These are phyloP conservation scores for Dryas integrifolia DNA, from an alignment of 331 rosid genomes.

Conservation along the genomic window DNA sequence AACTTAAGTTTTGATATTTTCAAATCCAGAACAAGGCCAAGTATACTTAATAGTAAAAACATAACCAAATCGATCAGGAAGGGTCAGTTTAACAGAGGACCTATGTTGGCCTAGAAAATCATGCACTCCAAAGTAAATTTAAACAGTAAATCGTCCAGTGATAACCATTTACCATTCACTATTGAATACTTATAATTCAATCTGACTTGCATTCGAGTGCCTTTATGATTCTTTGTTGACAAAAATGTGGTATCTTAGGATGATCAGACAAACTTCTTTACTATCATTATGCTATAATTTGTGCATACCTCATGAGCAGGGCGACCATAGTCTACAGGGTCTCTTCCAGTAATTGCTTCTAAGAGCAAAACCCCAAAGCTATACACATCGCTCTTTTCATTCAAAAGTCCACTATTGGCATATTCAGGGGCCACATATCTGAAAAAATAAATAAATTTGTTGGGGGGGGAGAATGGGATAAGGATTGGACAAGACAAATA, in stretches of 20 bases:
- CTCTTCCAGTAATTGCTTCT: constrained; percentile 89
- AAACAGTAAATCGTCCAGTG: neutral
- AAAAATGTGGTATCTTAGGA: neutral
- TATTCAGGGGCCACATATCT: constrained; percentile 96
- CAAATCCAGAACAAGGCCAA: constrained; percentile 1
- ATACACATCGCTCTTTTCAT: constrained; percentile 91
- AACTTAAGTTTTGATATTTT: neutral
- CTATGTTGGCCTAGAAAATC: neutral
- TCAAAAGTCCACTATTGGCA: constrained; percentile 85
- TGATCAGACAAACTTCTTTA: neutral
- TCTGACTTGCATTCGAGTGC: neutral
- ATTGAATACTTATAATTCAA: neutral
- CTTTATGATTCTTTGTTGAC: neutral
- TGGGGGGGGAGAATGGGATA: neutral
- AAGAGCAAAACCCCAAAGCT: constrained; percentile 84
- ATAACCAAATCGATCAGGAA: neutral
- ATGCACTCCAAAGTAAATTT: neutral
- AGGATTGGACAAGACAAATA: neutral
- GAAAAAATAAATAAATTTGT: neutral
- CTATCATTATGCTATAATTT: neutral
- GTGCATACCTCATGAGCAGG: constrained; percentile 66
- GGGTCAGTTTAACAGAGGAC: constrained; percentile 5
- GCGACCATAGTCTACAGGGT: constrained; percentile 90
- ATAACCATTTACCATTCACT: constrained; percentile 1
- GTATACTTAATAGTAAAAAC: neutral